Conservation (phyloP, 805 yeast genomes). For the Jamesozyma piceae region DNA sequence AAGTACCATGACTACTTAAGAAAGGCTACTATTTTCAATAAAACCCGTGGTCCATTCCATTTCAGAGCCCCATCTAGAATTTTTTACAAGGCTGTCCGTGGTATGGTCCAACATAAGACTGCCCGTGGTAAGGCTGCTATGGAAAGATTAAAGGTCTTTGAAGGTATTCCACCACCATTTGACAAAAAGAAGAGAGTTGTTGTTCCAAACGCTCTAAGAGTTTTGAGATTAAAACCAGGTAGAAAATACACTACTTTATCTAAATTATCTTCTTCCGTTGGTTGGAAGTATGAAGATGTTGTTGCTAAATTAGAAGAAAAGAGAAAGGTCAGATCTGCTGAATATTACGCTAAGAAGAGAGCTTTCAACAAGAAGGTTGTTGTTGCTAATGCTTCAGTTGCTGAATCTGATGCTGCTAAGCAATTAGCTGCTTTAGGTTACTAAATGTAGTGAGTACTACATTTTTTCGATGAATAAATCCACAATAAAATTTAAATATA, state of each 20-base stretch:
- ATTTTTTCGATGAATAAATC: background rate
- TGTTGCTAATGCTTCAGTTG: constrained; percentile 79
- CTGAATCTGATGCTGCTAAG: constrained; percentile 83
- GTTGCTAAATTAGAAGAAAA: constrained; percentile 97
- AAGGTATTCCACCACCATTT: constrained; percentile 99
- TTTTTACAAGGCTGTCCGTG: constrained; percentile 98
- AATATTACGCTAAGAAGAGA: constrained; percentile 97
- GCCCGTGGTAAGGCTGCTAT: constrained; percentile 99
- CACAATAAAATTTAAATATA: constrained; percentile 8
- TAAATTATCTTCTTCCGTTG: constrained; percentile 91
- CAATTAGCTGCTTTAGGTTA: constrained; percentile 96
- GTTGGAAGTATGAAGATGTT: constrained; percentile 99
- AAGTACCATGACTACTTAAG: constrained; percentile 99
- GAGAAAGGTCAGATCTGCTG: constrained; percentile 98
- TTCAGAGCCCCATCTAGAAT: constrained; percentile 99
- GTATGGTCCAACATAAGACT: constrained; percentile 99
- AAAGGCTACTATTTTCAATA: constrained; percentile 98
- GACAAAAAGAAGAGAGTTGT: constrained; percentile 99
- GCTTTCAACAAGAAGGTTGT: constrained; percentile 88
- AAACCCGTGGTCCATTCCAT: constrained; percentile 99
- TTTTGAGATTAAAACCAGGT: constrained; percentile 97
- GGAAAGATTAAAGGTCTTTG: constrained; percentile 98
- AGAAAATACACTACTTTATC: constrained; percentile 99
- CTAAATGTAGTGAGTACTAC: constrained; percentile 72
- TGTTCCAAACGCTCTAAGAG: constrained; percentile 99